Conservation (phyloP, 2,329 filamentous ascomycete species). For the Sclerotinia subarctica region DNA sequence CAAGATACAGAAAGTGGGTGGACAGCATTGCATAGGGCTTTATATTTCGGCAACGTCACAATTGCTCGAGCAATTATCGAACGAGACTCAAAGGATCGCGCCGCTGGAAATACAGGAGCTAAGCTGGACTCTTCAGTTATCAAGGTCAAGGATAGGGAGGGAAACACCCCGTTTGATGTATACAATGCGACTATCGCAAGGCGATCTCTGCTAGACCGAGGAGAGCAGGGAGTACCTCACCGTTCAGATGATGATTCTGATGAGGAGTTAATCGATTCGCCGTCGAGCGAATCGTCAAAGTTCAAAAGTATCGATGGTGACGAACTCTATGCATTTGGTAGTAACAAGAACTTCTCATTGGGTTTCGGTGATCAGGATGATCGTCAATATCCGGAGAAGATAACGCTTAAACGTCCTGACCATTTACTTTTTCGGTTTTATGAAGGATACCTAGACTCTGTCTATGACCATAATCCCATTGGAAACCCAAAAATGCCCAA, state of each 20-base stretch:
- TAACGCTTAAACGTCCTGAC: constrained; percentile 71
- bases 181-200: constrained; percentile 84
- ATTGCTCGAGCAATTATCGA: constrained; percentile 80
- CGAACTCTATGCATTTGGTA: constrained; percentile 91
- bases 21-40: constrained; percentile 87
- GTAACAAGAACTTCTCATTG: constrained; percentile 90
- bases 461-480: constrained; percentile 28
- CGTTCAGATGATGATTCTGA: constrained; percentile 38
- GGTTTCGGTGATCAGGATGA: constrained; percentile 96
- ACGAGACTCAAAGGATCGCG: constrained; percentile 57
- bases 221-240: constrained; percentile 4
- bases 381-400: constrained; percentile 85
- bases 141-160: constrained; percentile 93
- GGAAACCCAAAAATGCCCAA: constrained; percentile 32
- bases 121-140: constrained; percentile 69
- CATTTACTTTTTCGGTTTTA: constrained; percentile 73
- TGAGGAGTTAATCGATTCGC: constrained; percentile 40
- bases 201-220: constrained; percentile 54
- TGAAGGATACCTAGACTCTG: constrained; percentile 57
- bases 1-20: constrained; percentile 92
- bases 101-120: constrained; percentile 49
- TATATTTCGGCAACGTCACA: constrained; percentile 86
- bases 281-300: constrained; percentile 8
- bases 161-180: constrained; percentile 89
- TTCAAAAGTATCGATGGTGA: constrained; percentile 56